These are phyloP conservation scores for Heritiera littoralis DNA, from an alignment of 345 rosid genomes.

Conservation along the genomic window DNA sequence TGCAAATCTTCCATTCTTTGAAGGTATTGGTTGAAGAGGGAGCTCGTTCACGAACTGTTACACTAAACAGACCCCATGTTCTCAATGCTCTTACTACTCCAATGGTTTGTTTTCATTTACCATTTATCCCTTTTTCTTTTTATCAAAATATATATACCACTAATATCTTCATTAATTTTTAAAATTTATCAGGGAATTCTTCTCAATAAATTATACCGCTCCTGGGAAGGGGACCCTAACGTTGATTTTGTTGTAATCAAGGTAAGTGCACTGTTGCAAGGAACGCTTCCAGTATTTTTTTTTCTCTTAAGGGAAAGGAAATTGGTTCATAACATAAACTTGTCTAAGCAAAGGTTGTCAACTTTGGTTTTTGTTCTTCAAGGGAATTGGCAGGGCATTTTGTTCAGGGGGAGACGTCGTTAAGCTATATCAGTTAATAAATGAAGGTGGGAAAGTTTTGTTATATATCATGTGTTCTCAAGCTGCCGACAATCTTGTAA, in stretches of 20 bases:
- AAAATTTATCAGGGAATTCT: slow-evolving; percentile 18
- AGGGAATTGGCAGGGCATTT: slow-evolving; percentile 37
- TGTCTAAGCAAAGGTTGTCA: neutral
- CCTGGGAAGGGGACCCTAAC: slow-evolving; percentile 28
- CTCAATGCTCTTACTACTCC: slow-evolving; percentile 28
- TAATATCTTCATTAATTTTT: neutral
- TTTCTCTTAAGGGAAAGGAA: too few species aligned
- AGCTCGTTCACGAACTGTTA: slow-evolving; percentile 26
- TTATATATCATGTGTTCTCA: neutral
- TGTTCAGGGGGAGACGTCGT: slow-evolving; percentile 33
- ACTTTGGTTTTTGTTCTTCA: neutral
- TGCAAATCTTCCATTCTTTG: neutral
- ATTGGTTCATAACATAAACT: neutral
- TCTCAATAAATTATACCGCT: slow-evolving; percentile 18
- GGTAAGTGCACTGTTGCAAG: neutral
- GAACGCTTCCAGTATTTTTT: neutral
- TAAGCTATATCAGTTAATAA: slow-evolving; percentile 18
- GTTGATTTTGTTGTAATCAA: slow-evolving; percentile 27
- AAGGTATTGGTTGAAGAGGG: slow-evolving; percentile 27
- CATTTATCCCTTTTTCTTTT: neutral
- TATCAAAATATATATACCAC: neutral
- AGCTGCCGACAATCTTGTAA: neutral
- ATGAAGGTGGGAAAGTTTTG: slow-evolving; percentile 15
- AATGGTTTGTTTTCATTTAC: slow-evolving; percentile 1
- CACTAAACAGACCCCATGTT: slow-evolving; percentile 28